Base-by-base conservation (phyloP, 331 rosid species). In the Pyracantha coccinea region DNA sequence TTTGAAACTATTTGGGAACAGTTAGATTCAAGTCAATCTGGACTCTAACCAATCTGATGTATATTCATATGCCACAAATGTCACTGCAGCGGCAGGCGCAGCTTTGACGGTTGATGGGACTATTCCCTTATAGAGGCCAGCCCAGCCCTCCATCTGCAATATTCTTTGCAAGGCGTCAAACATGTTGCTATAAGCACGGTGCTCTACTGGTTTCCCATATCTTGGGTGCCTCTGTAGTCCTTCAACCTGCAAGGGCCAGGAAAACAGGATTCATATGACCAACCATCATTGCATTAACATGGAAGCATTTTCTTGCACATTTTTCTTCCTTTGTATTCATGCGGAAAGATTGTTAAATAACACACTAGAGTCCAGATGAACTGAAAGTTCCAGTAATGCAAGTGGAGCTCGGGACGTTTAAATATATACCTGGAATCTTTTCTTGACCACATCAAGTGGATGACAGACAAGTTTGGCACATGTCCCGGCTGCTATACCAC, bases 391-490 rank as follows among this genome's bases (percentile, higher is more conserved):
- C 33, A 38, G 38, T 19, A 65, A 9, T 19, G n/a, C 6, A 2
- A 20, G 8, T 4, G 7, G 16, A 32, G 47, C 13, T 31, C 8
- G 12, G 23, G 68, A 38, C 9, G 13, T 59, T n/a, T 50, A 71
- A n/a, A 75, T 21, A 62, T 50, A 75, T 79, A 90, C 99, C 97
- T 94, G 97, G 79, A 94, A 94, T 82, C 99, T 90, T 85, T 94
- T 94, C 82, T 94, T 94, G 77, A 94, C 97, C 24, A 94, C 99
- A 81, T 92, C 97, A 73, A 94, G 97, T n/a, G 99, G 99, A 89
- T 94, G 97, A 66, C 99, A 94, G 74, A 89, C 96, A 69, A 92
- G 96, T 81, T 90, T 94, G 66, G 97, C 99, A 78, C 92, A 94
- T 62, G 96, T 94, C 52, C 97, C 97, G 25, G 99, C 92, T 1